phyloP scores from a whole-genome alignment of 1,284 basidiomycete genomes.

The Jaminaea rosea region DNA sequence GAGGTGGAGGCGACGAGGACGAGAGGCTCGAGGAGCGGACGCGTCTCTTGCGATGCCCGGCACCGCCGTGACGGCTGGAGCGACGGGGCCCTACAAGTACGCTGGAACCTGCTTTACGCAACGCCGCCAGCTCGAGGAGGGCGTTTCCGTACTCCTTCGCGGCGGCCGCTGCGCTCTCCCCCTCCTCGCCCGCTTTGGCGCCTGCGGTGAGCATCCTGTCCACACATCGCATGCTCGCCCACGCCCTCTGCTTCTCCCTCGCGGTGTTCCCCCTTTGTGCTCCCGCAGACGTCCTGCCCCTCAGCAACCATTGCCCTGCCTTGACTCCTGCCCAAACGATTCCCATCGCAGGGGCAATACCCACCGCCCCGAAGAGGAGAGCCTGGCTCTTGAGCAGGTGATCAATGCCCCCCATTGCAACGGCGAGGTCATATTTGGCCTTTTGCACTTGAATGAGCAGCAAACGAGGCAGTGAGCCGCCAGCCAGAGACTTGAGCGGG shows the following conservation, averaged over 20 bases:
- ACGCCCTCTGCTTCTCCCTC: conserved; percentile 49
- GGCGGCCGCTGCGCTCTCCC: not conserved
- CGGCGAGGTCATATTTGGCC: conserved; percentile 88
- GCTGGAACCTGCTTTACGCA: conserved; percentile 51
- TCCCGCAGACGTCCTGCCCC: no score
- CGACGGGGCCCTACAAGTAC: not conserved
- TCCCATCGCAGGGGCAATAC: conserved; percentile 79
- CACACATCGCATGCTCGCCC: conserved; percentile 49
- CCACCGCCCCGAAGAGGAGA: conserved; percentile 92
- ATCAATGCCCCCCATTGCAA: conserved; percentile 77
- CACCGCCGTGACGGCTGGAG: not conserved
- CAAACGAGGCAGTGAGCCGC: conserved; percentile 73
- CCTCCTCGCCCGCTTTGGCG: not conserved
- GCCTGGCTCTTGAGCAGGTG: conserved; percentile 88
- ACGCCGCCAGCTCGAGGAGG: conserved; percentile 63
- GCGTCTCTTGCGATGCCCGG: not conserved
- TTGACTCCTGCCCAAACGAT: conserved; percentile 58
- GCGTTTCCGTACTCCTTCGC: conserved; percentile 61
- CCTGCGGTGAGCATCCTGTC: conserved; percentile 43
- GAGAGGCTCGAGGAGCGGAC: conserved; percentile 47
- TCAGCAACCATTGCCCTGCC: conserved; percentile 50
- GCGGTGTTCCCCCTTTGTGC: conserved; percentile 51
- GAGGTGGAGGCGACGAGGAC: conserved; percentile 15
- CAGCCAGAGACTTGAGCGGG: conserved; percentile 70
- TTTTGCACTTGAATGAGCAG: conserved; percentile 92